phyloP scores from a whole-genome alignment of 106 monocot genomes.

The Allium sativum region DNA sequence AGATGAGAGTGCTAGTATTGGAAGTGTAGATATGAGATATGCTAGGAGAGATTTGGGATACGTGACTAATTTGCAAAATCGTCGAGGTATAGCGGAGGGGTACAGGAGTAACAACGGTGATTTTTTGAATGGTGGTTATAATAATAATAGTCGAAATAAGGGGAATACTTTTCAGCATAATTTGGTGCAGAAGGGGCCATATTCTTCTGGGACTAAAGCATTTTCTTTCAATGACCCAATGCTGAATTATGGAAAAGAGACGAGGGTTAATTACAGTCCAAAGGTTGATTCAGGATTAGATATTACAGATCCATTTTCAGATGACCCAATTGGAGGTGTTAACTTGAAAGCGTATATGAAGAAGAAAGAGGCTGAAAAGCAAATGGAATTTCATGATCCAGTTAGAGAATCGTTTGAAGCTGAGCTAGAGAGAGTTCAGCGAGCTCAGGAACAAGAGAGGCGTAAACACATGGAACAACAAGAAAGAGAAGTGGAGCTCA shows the following conservation, averaged over 20 bases:
- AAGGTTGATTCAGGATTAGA: constrained; percentile 27
- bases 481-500: constrained; percentile 49
- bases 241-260: constrained; percentile 46
- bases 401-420: constrained; percentile 93
- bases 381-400: constrained; percentile 65
- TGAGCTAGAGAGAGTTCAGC: constrained; percentile 81
- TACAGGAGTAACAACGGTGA: constrained; percentile 16
- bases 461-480: constrained; percentile 70
- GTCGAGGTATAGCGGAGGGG: constrained; percentile 15
- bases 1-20: constrained; percentile 21
- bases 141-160: constrained; percentile 28
- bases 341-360: constrained; percentile 52
- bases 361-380: constrained; percentile 54
- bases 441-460: constrained; percentile 78
- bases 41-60: constrained; percentile 24
- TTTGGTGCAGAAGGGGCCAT: constrained; percentile 16
- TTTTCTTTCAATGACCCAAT: constrained; percentile 26
- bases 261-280: constrained; percentile 11
- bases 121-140: constrained; percentile 12
- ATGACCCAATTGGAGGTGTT: constrained; percentile 29
- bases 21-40: constrained; percentile 25
- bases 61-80: constrained; percentile 24
- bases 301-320: constrained; percentile 29
- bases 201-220: constrained; percentile 40
- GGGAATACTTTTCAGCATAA: constrained; percentile 33